Conservation (phyloP, 1,139 yeast genomes). For the Yamadazyma blattariae region DNA sequence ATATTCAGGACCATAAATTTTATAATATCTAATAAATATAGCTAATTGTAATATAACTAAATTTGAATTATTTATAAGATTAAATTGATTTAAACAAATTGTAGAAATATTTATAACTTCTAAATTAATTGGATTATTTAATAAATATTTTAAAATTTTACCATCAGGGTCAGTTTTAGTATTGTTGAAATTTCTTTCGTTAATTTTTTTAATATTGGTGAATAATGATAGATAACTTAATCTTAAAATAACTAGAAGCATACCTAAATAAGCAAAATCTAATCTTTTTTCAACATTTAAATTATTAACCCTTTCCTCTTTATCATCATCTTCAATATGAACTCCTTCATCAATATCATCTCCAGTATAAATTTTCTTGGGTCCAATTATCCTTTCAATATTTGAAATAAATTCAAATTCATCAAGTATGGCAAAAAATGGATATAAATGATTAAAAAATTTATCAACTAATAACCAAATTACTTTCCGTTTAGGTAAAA, state of each 20-base stretch:
- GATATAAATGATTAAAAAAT: constrained; percentile 43
- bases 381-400: constrained; percentile 24
- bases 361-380: constrained; percentile 9
- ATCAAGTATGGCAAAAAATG: constrained; percentile 47
- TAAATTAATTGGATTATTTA: constrained; percentile 20
- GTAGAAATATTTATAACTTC: constrained; percentile 36
- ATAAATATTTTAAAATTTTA: constrained; percentile 5
- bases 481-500: constrained; percentile 41
- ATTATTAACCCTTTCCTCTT: constrained; percentile 14
- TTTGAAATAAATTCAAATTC: constrained; percentile 27
- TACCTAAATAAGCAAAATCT: constrained; percentile 33
- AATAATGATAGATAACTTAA: constrained; percentile 29
- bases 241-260: constrained; percentile 26
- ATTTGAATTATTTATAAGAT: constrained; percentile 35
- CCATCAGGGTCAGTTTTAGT: constrained; percentile 16
- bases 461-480: constrained; percentile 44
- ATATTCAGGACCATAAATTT: constrained; percentile 45
- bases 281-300: constrained; percentile 25
- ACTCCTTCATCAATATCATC: no score
- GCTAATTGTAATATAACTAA: constrained; percentile 51
- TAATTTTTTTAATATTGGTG: constrained; percentile 27
- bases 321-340: no score
- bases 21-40: constrained; percentile 36
- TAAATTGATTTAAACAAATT: constrained; percentile 37
- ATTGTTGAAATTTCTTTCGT: constrained; percentile 17